Conservation (phyloP, 805 yeast species). For the Yueomyces sp. region DNA sequence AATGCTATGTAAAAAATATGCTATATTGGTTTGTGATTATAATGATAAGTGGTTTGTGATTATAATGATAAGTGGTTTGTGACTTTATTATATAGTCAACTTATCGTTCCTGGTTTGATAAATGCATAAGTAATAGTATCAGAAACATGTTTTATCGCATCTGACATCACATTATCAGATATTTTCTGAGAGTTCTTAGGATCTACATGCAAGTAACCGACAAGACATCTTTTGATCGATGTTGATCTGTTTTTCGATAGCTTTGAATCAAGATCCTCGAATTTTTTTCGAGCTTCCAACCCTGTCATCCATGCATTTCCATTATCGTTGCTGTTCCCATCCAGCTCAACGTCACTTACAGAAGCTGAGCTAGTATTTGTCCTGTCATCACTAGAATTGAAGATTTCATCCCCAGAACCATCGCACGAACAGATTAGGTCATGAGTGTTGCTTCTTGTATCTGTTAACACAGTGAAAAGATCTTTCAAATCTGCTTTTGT, state of each 20-base stretch:
- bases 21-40: not conserved
- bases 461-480: slow-evolving; percentile 45
- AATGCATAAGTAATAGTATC: slow-evolving; percentile 16
- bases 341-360: not conserved
- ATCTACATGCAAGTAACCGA: slow-evolving; percentile 50
- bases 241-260: slow-evolving; percentile 17
- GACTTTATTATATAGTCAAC: too few relatives aligned
- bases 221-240: slow-evolving; percentile 43
- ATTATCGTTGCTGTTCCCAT: not conserved
- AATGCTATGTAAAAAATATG: too few relatives aligned
- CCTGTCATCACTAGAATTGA: not conserved
- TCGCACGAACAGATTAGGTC: slow-evolving; percentile 56
- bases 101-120: slow-evolving; percentile 10
- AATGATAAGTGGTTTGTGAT: too few relatives aligned
- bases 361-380: not conserved
- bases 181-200: slow-evolving; percentile 23
- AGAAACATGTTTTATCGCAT: slow-evolving; percentile 6
- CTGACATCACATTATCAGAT: slow-evolving; percentile 10
- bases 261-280: slow-evolving; percentile 3
- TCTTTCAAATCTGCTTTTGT: slow-evolving; percentile 57
- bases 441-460: slow-evolving; percentile 57
- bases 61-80: too few relatives aligned
- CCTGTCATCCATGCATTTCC: slow-evolving; percentile 43
- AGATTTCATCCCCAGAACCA: slow-evolving; percentile 36
- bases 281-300: slow-evolving; percentile 19